Conservation (phyloP, 108 stramenopile species). For the Epipyxis sp. region DNA sequence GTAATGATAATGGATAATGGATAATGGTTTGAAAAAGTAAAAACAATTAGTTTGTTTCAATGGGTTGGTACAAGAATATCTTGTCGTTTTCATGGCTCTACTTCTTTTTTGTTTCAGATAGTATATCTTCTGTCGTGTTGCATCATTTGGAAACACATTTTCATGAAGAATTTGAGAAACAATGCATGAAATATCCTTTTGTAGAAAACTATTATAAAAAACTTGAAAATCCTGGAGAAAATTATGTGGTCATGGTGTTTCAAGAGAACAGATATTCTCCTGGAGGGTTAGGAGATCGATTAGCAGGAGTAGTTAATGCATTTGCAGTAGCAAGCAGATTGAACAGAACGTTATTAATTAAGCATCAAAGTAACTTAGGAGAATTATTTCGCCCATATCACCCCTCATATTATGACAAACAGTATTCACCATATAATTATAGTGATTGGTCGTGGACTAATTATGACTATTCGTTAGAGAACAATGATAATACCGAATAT, state of each 20-base stretch:
- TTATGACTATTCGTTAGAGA: not conserved
- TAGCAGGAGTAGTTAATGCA: not conserved
- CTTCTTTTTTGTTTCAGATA: no score
- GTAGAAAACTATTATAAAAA: not conserved
- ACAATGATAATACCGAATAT: not conserved
- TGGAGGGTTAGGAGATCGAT: slow-evolving; percentile 17
- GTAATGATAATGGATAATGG: not conserved
- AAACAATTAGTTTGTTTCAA: no score
- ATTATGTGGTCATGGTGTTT: not conserved
- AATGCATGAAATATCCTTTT: not conserved
- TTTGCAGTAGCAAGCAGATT: not conserved
- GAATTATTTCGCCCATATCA: not conserved
- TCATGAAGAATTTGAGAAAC: not conserved
- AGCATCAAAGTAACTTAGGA: not conserved
- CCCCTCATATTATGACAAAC: not conserved
- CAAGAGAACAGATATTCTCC: not conserved
- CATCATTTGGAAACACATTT: not conserved
- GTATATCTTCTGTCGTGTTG: no score
- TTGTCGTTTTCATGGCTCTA: no score
- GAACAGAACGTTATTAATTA: not conserved
- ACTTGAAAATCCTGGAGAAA: not conserved
- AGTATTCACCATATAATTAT: no score
- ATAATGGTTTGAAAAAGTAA: no score
- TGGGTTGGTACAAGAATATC: no score
- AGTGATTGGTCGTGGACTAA: not conserved